phyloP scores from a whole-genome alignment of 495 filamentous ascomycete genomes.

The Talaromyces ruber region DNA sequence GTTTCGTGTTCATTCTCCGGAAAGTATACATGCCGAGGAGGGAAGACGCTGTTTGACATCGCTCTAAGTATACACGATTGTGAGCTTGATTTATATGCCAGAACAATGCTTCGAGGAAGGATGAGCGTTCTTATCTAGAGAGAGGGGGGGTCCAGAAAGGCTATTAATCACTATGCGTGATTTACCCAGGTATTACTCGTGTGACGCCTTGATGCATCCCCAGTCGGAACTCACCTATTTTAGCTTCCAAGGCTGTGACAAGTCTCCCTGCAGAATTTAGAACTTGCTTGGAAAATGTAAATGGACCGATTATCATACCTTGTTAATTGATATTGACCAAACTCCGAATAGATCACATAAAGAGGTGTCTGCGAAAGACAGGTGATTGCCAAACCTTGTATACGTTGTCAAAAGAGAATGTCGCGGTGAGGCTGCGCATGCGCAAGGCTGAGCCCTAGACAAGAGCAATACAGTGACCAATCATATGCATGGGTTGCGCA shows the following conservation, averaged over 20 bases:
- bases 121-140: background rate
- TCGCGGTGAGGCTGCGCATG: background rate
- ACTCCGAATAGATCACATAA: too few relatives aligned
- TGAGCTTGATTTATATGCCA: background rate
- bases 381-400: background rate
- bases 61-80: background rate
- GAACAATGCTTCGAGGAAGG: background rate
- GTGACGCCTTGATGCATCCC: background rate
- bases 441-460: background rate
- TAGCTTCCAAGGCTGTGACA: background rate
- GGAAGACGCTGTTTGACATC: background rate
- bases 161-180: background rate
- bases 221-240: background rate
- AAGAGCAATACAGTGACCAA: background rate
- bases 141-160: background rate
- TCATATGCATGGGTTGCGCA: background rate
- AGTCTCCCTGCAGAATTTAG: background rate
- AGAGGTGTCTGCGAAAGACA: background rate
- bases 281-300: background rate
- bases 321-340: background rate
- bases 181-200: background rate
- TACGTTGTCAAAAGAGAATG: background rate
- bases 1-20: constrained; percentile 34
- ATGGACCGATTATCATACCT: background rate
- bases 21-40: constrained; percentile 1